Conservation (phyloP, 306 rosid species). For the Benincasa hispida region DNA sequence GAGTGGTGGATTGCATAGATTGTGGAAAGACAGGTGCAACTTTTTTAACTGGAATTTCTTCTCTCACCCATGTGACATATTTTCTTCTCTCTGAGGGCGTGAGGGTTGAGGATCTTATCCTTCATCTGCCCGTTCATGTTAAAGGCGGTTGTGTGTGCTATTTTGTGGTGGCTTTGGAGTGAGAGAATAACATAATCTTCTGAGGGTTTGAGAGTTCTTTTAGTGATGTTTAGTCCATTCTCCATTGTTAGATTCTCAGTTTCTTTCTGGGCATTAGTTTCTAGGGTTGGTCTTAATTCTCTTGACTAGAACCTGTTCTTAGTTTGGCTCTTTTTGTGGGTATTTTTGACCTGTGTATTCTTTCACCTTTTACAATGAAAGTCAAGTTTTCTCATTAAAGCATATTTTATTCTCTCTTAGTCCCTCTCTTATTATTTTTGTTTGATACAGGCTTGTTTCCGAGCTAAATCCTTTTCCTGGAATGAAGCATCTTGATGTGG, state of each 20-base stretch:
- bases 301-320: not conserved
- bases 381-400: too few relatives aligned
- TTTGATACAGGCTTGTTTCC: constrained; percentile 60
- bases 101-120: not conserved
- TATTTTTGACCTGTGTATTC: too few relatives aligned
- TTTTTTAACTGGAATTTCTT: not conserved
- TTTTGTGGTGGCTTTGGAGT: not conserved
- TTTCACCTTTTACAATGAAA: too few relatives aligned
- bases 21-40: constrained; percentile 88
- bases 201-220: not conserved
- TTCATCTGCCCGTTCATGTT: not conserved
- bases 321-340: not conserved
- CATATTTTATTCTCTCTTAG: not conserved
- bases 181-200: not conserved
- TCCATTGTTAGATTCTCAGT: not conserved
- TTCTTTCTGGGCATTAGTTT: not conserved
- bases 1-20: constrained; percentile 89
- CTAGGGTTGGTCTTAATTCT: not conserved
- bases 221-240: not conserved
- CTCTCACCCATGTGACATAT: not conserved
- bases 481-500: constrained; percentile 94
- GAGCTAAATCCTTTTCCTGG: constrained; percentile 86
- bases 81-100: not conserved
- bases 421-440: constrained; percentile 1
- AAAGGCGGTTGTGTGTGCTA: not conserved